Evolutionary conservation across 108 stramenopile genomes (phyloP).

Genomic region (Nitzschia sp.): DNA sequence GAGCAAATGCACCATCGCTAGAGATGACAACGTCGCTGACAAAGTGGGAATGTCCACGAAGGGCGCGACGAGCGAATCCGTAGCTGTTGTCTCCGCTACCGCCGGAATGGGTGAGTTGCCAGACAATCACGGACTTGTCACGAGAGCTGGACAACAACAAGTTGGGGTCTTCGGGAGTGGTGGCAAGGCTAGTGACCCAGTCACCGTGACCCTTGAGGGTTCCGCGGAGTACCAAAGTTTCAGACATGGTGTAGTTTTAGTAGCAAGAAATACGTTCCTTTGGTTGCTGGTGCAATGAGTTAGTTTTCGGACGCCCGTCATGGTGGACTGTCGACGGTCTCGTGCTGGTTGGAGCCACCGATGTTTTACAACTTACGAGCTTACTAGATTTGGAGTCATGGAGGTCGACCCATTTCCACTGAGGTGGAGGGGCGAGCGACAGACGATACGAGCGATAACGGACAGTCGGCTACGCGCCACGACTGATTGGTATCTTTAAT

Average conservation of each 20-base stretch:
- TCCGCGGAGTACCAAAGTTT: conserved; percentile 92
- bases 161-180: conserved; percentile 97
- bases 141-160: conserved; percentile 96
- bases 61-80: conserved; percentile 95
- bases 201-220: conserved; percentile 92
- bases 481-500: no score
- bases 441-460: no score
- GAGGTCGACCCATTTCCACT: no score
- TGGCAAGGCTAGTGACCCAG: conserved; percentile 99
- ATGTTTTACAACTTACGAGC: no score
- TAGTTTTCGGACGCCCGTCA: no score
- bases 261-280: no score
- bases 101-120: conserved; percentile 84
- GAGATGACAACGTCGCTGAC: conserved; percentile 97
- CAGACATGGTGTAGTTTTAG: conserved; percentile 91
- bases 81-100: conserved; percentile 76
- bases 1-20: conserved; percentile 95
- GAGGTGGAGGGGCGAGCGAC: no score
- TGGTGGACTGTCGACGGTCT: no score
- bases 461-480: no score
- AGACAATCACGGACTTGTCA: conserved; percentile 97
- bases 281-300: no score
- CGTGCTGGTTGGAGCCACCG: no score
- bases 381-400: no score
- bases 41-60: conserved; percentile 99